These are phyloP conservation scores for Septoria linicola DNA, from an alignment of 2,329 filamentous ascomycete genomes.

Conservation along the genomic window DNA sequence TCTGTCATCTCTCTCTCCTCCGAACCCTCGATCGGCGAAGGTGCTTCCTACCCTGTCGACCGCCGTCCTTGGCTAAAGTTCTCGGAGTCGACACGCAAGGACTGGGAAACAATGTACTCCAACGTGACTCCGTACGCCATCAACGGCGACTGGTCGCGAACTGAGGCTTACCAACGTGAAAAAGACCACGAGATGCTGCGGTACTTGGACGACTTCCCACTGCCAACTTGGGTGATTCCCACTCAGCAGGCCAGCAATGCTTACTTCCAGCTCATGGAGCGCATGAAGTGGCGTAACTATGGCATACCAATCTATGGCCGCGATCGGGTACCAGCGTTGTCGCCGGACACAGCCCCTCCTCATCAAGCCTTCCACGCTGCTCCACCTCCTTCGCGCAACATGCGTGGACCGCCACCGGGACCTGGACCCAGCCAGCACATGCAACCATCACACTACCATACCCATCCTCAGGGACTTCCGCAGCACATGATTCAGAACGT, in stretches of 20 bases:
- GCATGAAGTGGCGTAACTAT: slow-evolving; percentile 27
- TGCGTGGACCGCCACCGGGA: background rate
- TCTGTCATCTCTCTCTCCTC: slow-evolving; percentile 30
- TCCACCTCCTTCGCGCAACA: background rate
- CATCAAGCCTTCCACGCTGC: background rate
- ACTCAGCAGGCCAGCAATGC: slow-evolving; percentile 26
- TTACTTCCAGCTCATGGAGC: slow-evolving; percentile 29
- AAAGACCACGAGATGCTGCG: slow-evolving; percentile 33
- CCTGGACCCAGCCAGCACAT: slow-evolving; percentile 4
- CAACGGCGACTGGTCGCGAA: slow-evolving; percentile 28
- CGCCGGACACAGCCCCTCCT: background rate
- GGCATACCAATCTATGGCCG: slow-evolving; percentile 32
- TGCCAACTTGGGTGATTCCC: slow-evolving; percentile 33
- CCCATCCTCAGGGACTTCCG: slow-evolving; percentile 1
- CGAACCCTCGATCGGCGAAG: slow-evolving; percentile 15
- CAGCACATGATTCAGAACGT: too few species aligned
- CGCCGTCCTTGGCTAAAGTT: slow-evolving; percentile 31
- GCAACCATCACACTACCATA: slow-evolving; percentile 1
- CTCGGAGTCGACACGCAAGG: slow-evolving; percentile 15
- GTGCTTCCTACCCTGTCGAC: slow-evolving; percentile 11
- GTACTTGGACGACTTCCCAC: slow-evolving; percentile 33
- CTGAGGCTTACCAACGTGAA: slow-evolving; percentile 32
- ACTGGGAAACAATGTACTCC: slow-evolving; percentile 32
- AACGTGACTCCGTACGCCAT: slow-evolving; percentile 23
- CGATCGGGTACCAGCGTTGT: slow-evolving; percentile 15